Base-by-base conservation (phyloP, 1,284 basidiomycete genomes). In the Apiotrichum porosum region DNA sequence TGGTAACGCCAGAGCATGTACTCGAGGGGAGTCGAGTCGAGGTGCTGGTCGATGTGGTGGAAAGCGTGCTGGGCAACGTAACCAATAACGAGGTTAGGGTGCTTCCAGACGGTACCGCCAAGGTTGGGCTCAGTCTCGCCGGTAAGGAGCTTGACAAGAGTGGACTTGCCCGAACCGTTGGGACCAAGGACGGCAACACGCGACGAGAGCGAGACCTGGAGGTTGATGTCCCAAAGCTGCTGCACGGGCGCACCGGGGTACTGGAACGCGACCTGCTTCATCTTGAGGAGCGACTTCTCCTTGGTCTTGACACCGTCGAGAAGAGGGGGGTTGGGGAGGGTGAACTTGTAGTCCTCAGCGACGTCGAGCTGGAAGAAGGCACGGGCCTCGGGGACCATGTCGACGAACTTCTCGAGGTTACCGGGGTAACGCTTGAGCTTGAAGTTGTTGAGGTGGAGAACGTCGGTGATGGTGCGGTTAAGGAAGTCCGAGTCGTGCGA, bases 1-100 rank as follows among this genome's bases (percentile, higher is more conserved):
- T 97, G 92, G 83, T 97, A 97, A 78, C 92, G 91, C 89, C 91
- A 94, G 62, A 95, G 79, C 86, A 97, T 91, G 83, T 97, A 97
- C 79, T 97, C 89, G 66, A 97, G 85, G 48, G 93, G 89, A 31
- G 92, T 95, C 81, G 92, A 93, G 82, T 95, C 92, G 71, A 97
- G 88, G 74, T 95, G 92, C 75, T 90, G 78, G 75, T 97, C 92
- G 68, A 97, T 97, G 77, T 95, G 93, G 81, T 95, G 91, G 89
- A 94, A 95, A 59, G 92, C 93, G 78, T 97, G 92, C 77, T 97
- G 92, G 46, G 92, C 92, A 62, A 97, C 92, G 79, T 97, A 97
- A 73, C 92, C 92, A 60, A 95, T 93, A 78, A 97, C 92, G 81
- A 97, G 82, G 82, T 97, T 97, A 56, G 93, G 93, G 80, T 97